phyloP scores from a whole-genome alignment of 345 rosid species.

The Brassica nigra region DNA sequence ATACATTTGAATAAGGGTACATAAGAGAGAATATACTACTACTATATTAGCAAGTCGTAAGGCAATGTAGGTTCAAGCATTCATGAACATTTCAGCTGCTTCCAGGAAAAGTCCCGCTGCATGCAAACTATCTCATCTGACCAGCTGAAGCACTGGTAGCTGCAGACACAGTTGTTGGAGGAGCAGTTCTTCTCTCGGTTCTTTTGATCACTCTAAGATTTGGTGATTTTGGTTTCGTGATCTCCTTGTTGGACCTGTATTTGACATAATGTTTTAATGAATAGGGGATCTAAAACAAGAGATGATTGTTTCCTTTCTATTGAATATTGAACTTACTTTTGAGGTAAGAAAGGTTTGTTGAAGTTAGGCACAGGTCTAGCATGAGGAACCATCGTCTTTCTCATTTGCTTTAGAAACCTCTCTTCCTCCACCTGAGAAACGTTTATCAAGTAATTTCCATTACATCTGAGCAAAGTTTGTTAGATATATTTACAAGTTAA shows the following conservation, averaged over 20 bases:
- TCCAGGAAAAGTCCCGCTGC: background rate
- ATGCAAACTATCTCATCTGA: conserved; percentile 37
- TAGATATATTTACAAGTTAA: background rate
- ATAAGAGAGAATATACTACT: background rate
- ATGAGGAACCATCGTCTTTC: conserved; percentile 90
- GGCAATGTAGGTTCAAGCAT: conserved; percentile 58
- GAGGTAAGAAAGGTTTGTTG: conserved; percentile 82
- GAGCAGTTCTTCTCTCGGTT: conserved; percentile 37
- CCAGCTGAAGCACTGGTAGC: conserved; percentile 39
- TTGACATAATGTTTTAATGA: background rate
- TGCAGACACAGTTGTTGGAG: conserved; percentile 26
- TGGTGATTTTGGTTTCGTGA: conserved; percentile 80
- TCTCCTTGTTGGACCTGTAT: conserved; percentile 65
- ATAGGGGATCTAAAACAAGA: background rate
- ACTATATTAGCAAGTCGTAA: conserved; percentile 10
- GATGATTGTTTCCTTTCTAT: background rate
- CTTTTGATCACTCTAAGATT: conserved; percentile 44
- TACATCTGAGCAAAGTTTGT: background rate
- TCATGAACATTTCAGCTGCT: conserved; percentile 57
- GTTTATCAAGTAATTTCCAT: background rate
- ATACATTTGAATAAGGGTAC: conserved; percentile 1
- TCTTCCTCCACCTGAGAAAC: conserved; percentile 80
- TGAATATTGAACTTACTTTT: conserved; percentile 4
- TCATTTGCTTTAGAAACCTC: conserved; percentile 80
- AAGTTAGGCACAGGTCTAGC: conserved; percentile 91